Conservation (phyloP, 805 yeast genomes). For the Lipomyces yamadae region DNA sequence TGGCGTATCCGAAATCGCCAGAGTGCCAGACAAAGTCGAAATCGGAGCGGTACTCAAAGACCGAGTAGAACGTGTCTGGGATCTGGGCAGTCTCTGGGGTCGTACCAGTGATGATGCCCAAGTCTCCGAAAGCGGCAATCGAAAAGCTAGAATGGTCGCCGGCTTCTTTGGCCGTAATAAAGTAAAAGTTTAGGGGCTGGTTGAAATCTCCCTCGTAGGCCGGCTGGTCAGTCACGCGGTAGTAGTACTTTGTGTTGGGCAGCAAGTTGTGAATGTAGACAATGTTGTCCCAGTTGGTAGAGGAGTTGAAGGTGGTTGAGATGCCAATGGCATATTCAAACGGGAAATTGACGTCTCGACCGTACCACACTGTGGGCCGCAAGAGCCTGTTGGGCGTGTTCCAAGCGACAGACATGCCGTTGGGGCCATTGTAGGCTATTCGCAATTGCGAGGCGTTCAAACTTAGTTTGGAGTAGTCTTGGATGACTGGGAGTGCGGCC, state of each 20-base stretch:
- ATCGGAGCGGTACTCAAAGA: conserved; percentile 36
- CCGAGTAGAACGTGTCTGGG: background rate
- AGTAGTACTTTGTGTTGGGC: conserved; percentile 15
- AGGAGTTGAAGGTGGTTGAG: conserved; percentile 9
- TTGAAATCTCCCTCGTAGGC: background rate
- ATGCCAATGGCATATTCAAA: conserved; percentile 1
- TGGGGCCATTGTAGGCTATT: conserved; percentile 5
- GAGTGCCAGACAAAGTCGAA: conserved; percentile 16
- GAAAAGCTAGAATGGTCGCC: conserved; percentile 11
- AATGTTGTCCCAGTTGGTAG: conserved; percentile 11
- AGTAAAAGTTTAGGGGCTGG: conserved; percentile 4
- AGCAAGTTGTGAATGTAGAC: conserved; percentile 6
- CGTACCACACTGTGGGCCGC: conserved; percentile 11
- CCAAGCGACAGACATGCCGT: conserved; percentile 13
- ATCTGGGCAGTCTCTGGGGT: conserved; percentile 37
- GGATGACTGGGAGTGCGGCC: conserved; percentile 8
- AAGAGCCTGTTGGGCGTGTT: conserved; percentile 8
- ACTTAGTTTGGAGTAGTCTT: conserved; percentile 1
- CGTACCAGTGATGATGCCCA: conserved; percentile 37
- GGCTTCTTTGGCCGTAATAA: conserved; percentile 9
- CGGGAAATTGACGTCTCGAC: background rate
- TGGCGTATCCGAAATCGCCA: conserved; percentile 5
- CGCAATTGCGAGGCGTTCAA: conserved; percentile 1
- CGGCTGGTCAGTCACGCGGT: conserved; percentile 10
- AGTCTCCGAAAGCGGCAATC: conserved; percentile 36